Percentiles rank a stretch among this genome's conserved stretches.
Conservation (phyloP, 1,284 basidiomycete species). For the Pulchroboletus neoregius region DNA sequence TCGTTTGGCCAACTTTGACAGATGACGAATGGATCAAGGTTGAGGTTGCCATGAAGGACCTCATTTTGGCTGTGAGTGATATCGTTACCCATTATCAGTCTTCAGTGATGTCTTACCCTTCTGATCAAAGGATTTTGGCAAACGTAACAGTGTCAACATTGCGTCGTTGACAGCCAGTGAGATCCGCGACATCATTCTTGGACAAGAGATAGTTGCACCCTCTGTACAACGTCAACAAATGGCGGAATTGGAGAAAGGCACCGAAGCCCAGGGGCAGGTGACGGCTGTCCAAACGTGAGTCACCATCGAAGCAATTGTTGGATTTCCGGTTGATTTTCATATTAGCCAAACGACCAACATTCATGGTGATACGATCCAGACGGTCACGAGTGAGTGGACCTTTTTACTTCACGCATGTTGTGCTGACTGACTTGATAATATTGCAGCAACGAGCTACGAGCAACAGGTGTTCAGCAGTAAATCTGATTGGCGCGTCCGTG, state of each 20-base stretch:
- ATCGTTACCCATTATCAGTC: background rate
- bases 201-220: conserved; percentile 94
- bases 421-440: conserved; percentile 12
- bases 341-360: conserved; percentile 89
- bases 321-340: conserved; percentile 15
- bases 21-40: conserved; percentile 99
- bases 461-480: conserved; percentile 97
- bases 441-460: conserved; percentile 89
- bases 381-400: conserved; percentile 75
- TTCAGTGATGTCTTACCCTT: conserved; percentile 9
- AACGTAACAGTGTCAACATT: conserved; percentile 98
- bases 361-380: conserved; percentile 95
- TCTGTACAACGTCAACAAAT: conserved; percentile 97
- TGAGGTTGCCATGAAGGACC: conserved; percentile 94
- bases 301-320: background rate
- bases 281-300: conserved; percentile 90
- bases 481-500: conserved; percentile 98
- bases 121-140: conserved; percentile 82
- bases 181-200: conserved; percentile 94
- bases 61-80: conserved; percentile 73
- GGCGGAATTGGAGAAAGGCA: conserved; percentile 97
- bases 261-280: conserved; percentile 91
- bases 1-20: conserved; percentile 93
- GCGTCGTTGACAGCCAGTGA: conserved; percentile 95
- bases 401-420: background rate